A percentile compares a stretch with the other conserved stretches of the same genome.
Evolutionary conservation across 768 basidiomycete genomes (phyloP).

Genomic region (Hortiboletus flavorubellus): DNA sequence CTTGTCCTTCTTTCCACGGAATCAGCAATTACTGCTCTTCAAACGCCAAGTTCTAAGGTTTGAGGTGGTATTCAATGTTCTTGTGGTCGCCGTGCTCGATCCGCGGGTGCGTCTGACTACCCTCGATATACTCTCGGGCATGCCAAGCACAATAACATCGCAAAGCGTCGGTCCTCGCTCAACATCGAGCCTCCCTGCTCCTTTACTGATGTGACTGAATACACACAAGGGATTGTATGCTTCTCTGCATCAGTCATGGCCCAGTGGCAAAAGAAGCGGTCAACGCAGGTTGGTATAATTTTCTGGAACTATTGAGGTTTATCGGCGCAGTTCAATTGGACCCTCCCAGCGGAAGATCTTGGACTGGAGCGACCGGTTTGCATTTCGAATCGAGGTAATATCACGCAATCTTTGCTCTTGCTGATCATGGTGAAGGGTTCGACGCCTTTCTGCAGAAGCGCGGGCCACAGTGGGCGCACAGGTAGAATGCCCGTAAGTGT

Average conservation of each 20-base stretch:
- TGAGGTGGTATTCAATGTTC: slow-evolving; percentile 28
- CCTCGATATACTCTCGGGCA: slow-evolving; percentile 37
- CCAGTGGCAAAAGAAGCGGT: slow-evolving; percentile 49
- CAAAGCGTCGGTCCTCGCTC: slow-evolving; percentile 17
- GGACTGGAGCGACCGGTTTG: slow-evolving; percentile 41
- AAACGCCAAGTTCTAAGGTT: too few species aligned
- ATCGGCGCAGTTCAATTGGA: neutral
- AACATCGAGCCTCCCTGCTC: slow-evolving; percentile 28
- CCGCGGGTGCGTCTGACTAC: slow-evolving; percentile 25
- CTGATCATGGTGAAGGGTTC: slow-evolving; percentile 46
- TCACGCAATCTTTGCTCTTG: slow-evolving; percentile 49
- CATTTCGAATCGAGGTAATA: slow-evolving; percentile 47
- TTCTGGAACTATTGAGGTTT: neutral
- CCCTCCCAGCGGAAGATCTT: slow-evolving; percentile 41
- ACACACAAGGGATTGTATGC: slow-evolving; percentile 33
- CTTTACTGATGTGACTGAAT: slow-evolving; percentile 35
- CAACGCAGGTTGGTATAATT: slow-evolving; percentile 36
- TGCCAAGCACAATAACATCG: slow-evolving; percentile 35
- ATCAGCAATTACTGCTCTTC: too few species aligned
- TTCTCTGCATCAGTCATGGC: slow-evolving; percentile 31
- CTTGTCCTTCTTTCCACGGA: too few species aligned
- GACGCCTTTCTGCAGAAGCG: slow-evolving; percentile 48
- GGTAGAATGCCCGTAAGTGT: slow-evolving; percentile 22
- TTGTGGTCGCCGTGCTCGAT: slow-evolving; percentile 41
- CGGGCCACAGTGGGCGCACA: slow-evolving; percentile 40